Base-by-base conservation (phyloP, 805 yeast species). In the Wickerhamomyces kurtzmanii region DNA sequence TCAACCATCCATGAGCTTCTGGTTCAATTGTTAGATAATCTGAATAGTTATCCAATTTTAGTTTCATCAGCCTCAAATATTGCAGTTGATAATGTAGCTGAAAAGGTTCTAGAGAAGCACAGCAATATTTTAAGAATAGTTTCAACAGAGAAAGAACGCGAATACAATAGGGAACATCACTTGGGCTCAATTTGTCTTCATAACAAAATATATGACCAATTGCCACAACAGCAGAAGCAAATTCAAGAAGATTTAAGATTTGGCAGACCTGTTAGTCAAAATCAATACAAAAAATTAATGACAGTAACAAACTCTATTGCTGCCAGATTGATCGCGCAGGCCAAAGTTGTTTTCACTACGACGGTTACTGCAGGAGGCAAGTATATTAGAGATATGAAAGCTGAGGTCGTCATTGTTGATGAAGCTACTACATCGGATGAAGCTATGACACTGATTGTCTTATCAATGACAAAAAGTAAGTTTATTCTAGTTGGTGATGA, bases 391-490 rank as follows among this genome's bases (percentile, higher is more conserved):
- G 66, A 62, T 37, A 48, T 68, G 36, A 84, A 84, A 1, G 75
- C 75, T 3, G 79, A 79, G 0, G 77, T 71, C 11, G 80, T 79
- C 5, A 76, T 79, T 18, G 74, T 79, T 80, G 87, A 79, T 55
- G 87, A 79, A 53, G 69, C 83, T 4, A 78, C 86, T 0, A 86
- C 78, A 40, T 75, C 86, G 0, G 72, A 84, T 0, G 89, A 79
- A 38, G 80, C 85, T 6, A 60, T 74, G 2, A 72, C 84, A 0
- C 57, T 79, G 37, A 79, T 79, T 31, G 86, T 87, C 8, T 53
- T 79, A 34, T 74, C 82, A 6, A 67, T 77, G 61, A 68, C 73
- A 4, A 81, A 80, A 11, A 68, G 68, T 29, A 75, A 70, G 40
- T 72, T 78, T 47, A 71, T 77, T 3, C 71, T 79, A 44, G 86